These are phyloP conservation scores for Cenchrus americanus DNA, from an alignment of 176 grass and related monocot species.

Conservation along the genomic window DNA sequence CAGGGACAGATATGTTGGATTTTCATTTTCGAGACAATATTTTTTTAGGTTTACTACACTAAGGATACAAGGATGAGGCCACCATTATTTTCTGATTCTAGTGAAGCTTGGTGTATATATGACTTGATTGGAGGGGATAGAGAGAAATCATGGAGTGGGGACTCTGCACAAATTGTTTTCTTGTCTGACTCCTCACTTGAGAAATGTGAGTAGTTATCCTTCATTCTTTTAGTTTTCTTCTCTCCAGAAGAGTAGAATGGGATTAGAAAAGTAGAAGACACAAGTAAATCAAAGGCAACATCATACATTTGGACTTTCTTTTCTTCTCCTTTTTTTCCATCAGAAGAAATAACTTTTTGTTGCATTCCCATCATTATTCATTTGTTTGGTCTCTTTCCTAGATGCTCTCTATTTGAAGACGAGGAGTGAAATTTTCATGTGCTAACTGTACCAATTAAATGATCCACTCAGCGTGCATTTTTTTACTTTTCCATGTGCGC, in stretches of 20 bases:
- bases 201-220: neutral
- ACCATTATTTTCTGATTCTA: slow-evolving; percentile 14
- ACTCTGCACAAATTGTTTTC: neutral
- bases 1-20: neutral
- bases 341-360: slow-evolving; percentile 7
- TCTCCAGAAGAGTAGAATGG: slow-evolving; percentile 9
- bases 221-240: neutral
- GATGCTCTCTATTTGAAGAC: neutral
- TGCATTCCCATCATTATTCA: slow-evolving; percentile 1
- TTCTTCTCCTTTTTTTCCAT: neutral
- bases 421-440: slow-evolving; percentile 9
- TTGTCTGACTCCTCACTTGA: slow-evolving; percentile 3
- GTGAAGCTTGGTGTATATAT: neutral
- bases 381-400: slow-evolving; percentile 4
- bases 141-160: neutral
- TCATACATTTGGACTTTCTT: neutral
- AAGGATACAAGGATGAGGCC: slow-evolving; percentile 6
- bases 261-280: neutral
- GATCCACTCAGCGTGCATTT: neutral
- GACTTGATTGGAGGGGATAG: slow-evolving; percentile 14
- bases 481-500: slow-evolving; percentile 6
- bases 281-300: neutral
- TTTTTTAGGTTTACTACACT: neutral
- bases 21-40: neutral
- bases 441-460: slow-evolving; percentile 4